Base-by-base conservation (phyloP, 352 stramenopile species). In the Phytopythium aichiense region DNA sequence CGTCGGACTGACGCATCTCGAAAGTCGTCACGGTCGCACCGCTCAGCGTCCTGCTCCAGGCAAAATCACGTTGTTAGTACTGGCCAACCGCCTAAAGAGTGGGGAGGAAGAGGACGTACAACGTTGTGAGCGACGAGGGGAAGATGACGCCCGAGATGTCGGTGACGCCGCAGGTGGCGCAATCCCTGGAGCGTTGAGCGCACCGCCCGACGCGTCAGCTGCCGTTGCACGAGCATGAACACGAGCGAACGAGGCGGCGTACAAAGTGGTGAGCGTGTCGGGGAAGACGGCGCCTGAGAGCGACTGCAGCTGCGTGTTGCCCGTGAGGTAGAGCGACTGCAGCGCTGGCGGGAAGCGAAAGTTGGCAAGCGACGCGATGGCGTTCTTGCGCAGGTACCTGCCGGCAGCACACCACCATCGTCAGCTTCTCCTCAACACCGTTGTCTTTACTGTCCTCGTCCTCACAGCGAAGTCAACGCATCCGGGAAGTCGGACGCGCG, bases 211-310 rank as follows among this genome's bases (percentile, higher is more conserved):
- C 28, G 2, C 28, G 28, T 31, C 28, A 31, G 1, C 3, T 31
- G 28, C 28, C 4, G 28, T 31, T 5, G 28, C 28, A 31, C 23
- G 11, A 81, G 33, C 5, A 69, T 61, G 2, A 67, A 42, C 9
- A 79, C 43, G 49, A n/a, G 18, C 15, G 5, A 46, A n/a, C 25
- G 15, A 13, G 3, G 11, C 40, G 13, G 9, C 16, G n/a, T 37
- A 78, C 66, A 78, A 49, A 11, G 71, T 68, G 52, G 68, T 52
- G n/a, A 88, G 60, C 11, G 63, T 72, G 50, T 77, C 66, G 0
- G 79, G 76, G 22, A 88, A 65, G 16, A 79, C 69, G 43, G 72
- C 65, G 20, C 74, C 76, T 45, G 80, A 46, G 48, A 88, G 58
- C 23, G 69, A 73, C 9, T 68, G 67, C 25, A 82, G 69, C 30